phyloP scores from a whole-genome alignment of 2,329 filamentous ascomycete genomes.

The Onygenales sp. region DNA sequence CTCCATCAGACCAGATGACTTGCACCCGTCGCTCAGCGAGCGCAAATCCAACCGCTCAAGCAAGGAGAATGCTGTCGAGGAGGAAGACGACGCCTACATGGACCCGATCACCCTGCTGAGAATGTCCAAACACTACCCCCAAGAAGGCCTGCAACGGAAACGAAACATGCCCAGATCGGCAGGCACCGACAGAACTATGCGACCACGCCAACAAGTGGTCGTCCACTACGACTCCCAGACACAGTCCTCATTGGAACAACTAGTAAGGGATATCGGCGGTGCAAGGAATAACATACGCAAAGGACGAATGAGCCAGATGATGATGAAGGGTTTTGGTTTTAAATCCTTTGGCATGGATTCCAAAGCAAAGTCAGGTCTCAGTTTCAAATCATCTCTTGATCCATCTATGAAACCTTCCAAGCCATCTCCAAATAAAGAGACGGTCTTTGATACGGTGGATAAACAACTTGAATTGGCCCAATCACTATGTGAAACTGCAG shows the following conservation, averaged over 20 bases:
- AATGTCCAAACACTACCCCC: conserved; percentile 5
- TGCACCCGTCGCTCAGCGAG: neutral
- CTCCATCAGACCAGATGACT: conserved; percentile 29
- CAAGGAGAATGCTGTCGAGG: neutral
- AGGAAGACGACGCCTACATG: conserved; percentile 5
- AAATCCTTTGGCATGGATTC: conserved; percentile 7
- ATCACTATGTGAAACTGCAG: conserved; percentile 71
- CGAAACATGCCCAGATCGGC: conserved; percentile 10
- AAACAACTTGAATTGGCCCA: conserved; percentile 72
- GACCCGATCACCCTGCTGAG: conserved; percentile 7
- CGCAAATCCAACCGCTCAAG: neutral
- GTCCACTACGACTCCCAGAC: conserved; percentile 90
- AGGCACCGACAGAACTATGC: conserved; percentile 40
- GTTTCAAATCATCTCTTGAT: conserved; percentile 18
- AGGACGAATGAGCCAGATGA: conserved; percentile 53
- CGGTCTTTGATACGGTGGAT: conserved; percentile 64
- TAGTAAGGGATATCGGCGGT: conserved; percentile 72
- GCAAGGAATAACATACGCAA: conserved; percentile 79
- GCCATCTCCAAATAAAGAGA: conserved; percentile 45
- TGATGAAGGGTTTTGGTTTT: conserved; percentile 14
- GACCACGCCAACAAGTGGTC: conserved; percentile 65
- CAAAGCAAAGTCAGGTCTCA: neutral
- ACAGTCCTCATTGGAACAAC: conserved; percentile 69
- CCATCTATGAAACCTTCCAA: conserved; percentile 11
- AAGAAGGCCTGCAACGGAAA: conserved; percentile 21